Percentiles rank a stretch among this genome's conserved stretches.
phyloP scores from a whole-genome alignment of 805 yeast genomes.

The Wickerhamomyces pijperi region DNA sequence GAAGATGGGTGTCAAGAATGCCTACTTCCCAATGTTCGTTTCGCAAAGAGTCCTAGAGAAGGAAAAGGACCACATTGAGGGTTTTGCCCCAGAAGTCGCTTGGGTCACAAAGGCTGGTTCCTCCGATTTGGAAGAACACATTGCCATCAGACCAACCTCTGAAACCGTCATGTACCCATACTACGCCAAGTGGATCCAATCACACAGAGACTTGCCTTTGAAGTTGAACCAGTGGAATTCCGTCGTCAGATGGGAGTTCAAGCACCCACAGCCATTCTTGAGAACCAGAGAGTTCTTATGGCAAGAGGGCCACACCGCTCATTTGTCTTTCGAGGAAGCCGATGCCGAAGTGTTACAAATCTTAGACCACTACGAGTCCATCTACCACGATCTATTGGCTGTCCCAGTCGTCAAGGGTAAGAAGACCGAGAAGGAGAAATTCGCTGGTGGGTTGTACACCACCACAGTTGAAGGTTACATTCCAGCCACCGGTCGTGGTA shows the following conservation, averaged over 20 bases:
- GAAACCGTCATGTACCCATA: constrained; percentile 99
- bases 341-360: constrained; percentile 75
- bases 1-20: constrained; percentile 81
- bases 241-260: constrained; percentile 99
- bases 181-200: constrained; percentile 97
- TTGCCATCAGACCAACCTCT: constrained; percentile 98
- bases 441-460: constrained; percentile 95
- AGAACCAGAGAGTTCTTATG: constrained; percentile 98
- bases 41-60: constrained; percentile 85
- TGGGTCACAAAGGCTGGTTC: constrained; percentile 98
- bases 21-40: constrained; percentile 98
- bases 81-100: constrained; percentile 99
- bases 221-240: constrained; percentile 98
- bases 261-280: constrained; percentile 98
- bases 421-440: constrained; percentile 95
- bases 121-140: constrained; percentile 93
- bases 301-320: constrained; percentile 99
- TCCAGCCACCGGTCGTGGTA: constrained; percentile 98
- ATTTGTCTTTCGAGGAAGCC: constrained; percentile 75
- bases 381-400: constrained; percentile 87
- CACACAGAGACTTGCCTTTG: constrained; percentile 95
- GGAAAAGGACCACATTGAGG: constrained; percentile 98
- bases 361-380: constrained; percentile 72
- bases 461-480: constrained; percentile 95
- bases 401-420: constrained; percentile 94